Percentiles rank a stretch among this genome's conserved stretches.
Evolutionary conservation across 2,329 filamentous ascomycete genomes (phyloP).

Genomic region (Canariomyces notabilis): DNA sequence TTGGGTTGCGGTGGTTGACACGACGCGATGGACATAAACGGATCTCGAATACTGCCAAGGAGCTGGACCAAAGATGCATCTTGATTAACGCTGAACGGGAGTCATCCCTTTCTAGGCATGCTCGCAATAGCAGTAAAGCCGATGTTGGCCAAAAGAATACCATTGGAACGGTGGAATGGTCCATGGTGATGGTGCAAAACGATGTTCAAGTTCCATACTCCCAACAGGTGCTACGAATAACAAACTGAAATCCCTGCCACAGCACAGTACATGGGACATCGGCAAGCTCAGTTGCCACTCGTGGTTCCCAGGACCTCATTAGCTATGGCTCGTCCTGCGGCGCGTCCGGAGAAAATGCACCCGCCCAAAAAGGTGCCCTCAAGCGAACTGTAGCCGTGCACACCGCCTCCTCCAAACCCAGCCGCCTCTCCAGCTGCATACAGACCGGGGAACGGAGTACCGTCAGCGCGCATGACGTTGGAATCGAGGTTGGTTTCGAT

Average conservation of each 20-base stretch:
- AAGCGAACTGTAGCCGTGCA: constrained; percentile 58
- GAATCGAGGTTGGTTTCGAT: constrained; percentile 55
- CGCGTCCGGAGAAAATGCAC: constrained; percentile 57
- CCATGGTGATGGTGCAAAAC: no score
- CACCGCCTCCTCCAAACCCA: constrained; percentile 57
- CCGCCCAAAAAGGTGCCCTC: constrained; percentile 60
- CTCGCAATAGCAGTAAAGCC: no score
- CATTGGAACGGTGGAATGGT: no score
- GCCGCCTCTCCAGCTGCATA: constrained; percentile 58
- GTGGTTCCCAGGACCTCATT: constrained; percentile 33
- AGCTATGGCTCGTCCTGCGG: constrained; percentile 51
- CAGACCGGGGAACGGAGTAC: constrained; percentile 47
- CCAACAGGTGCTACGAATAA: no score
- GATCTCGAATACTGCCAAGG: constrained; percentile 43
- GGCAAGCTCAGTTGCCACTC: neutral
- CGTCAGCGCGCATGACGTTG: constrained; percentile 48
- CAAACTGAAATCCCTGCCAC: neutral
- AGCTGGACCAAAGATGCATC: constrained; percentile 25
- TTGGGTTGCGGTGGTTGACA: constrained; percentile 58
- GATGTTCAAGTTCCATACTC: no score
- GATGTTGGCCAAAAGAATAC: no score
- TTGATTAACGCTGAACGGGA: neutral
- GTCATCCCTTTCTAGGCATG: no score
- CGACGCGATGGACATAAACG: no score
- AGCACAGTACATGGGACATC: no score